Base-by-base conservation (phyloP, 2,329 filamentous ascomycete genomes). In the Penicillium concentricum region DNA sequence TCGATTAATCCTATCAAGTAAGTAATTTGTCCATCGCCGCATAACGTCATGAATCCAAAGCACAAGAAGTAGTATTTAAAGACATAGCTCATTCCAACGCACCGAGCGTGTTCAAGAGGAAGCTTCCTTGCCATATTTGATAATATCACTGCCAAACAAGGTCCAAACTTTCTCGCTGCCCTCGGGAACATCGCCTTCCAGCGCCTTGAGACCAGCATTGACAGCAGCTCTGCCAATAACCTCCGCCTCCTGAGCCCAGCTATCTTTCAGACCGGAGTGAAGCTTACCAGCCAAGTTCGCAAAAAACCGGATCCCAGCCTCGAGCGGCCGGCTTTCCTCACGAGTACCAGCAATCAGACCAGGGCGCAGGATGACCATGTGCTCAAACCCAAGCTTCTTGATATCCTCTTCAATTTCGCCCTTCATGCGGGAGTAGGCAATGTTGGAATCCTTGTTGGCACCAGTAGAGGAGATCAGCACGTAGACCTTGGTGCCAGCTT, bases 331-430 rank as follows among this genome's bases (percentile, higher is more conserved):
- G 50, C 79, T 78, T 57, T 87, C 80, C 66, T 88, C 82, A 54
- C 92, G 81, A 16, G 83, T 72, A 3, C 92, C 92, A 2, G 92
- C 73, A 64, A 97, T 89, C 59, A 92, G 61, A 0, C 90, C 92
- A 0, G 92, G 92, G 43, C 86, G 74, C 39, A 88, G 47, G 52
- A 97, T 87, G 54, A 96, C 83, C 5, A 87, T 87, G 62, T 89
- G 85, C 48, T 92, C 89, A 69, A 96, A 96, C 5, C 79, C 87
- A 4, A 93, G 76, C 41, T 76, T 83, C 71, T 84, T 84, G 58
- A 96, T 82, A 16, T 85, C 80, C 34, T 95, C 88, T 73, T 97
- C 93, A 39, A 96, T 85, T 66, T 94, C 90, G 24, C 85, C 86
- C 80, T 97, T 97, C 90, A 97, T 94, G 73, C 80, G 80, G 1